Evolutionary conservation across 2,329 filamentous ascomycete species (phyloP).

Genomic region (Anisogramma anomala): DNA sequence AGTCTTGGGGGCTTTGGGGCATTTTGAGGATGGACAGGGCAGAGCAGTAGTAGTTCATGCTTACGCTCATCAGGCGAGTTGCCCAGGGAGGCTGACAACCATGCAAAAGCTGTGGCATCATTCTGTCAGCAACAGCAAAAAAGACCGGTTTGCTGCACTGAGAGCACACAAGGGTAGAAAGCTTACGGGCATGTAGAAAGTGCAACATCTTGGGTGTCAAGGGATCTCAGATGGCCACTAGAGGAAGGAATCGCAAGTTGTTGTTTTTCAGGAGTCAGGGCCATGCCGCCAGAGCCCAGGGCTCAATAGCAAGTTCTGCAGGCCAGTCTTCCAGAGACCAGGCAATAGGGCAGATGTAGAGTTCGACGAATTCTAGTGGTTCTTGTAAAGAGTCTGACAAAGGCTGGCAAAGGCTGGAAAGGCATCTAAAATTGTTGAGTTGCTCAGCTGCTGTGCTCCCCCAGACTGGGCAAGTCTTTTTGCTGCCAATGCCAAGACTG

Average conservation of each 20-base stretch:
- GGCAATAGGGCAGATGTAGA: too few species aligned
- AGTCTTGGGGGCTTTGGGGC: not conserved
- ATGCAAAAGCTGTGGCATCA: slow-evolving; percentile 30
- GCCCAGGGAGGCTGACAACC: slow-evolving; percentile 30
- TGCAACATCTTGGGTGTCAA: slow-evolving; percentile 21
- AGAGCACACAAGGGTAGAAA: not conserved
- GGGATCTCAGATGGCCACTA: not conserved
- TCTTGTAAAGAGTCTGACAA: too few species aligned
- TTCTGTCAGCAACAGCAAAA: slow-evolving; percentile 15
- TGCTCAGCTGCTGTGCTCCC: too few species aligned
- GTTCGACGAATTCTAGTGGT: too few species aligned
- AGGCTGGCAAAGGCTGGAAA: too few species aligned
- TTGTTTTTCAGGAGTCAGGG: not conserved
- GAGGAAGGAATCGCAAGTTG: not conserved
- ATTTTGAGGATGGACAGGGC: not conserved
- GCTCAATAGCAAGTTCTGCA: too few species aligned
- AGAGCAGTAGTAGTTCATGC: slow-evolving; percentile 12
- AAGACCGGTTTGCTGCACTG: too few species aligned
- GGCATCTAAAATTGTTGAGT: too few species aligned
- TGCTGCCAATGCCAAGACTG: too few species aligned
- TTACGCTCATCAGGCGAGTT: slow-evolving; percentile 35
- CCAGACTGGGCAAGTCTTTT: too few species aligned
- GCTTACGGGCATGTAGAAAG: slow-evolving; percentile 24
- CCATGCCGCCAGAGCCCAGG: slow-evolving; percentile 10
- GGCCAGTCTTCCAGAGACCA: too few species aligned